A percentile compares a stretch with the other conserved stretches of the same genome.
Evolutionary conservation across 1,139 yeast species (phyloP).

Genomic region (Eremothecium coryli): DNA sequence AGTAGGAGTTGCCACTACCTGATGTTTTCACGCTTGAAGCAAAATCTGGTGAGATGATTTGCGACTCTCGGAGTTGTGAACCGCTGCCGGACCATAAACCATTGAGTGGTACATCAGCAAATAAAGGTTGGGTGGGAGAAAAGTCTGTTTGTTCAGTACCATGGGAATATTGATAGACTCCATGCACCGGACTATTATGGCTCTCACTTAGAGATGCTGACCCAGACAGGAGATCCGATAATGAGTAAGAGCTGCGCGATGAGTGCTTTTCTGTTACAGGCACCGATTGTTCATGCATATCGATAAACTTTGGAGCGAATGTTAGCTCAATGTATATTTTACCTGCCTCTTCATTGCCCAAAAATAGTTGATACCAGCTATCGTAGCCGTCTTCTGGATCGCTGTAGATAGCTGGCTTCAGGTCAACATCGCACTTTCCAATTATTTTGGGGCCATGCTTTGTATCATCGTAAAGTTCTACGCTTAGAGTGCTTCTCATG

Average conservation of each 20-base stretch:
- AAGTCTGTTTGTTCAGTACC: background rate
- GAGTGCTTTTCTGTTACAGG: slow-evolving; percentile 8
- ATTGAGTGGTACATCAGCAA: no score
- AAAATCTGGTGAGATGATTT: slow-evolving; percentile 16
- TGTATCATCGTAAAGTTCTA: slow-evolving; percentile 80
- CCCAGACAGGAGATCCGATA: background rate
- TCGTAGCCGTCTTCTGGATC: slow-evolving; percentile 72
- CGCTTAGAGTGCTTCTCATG: slow-evolving; percentile 50
- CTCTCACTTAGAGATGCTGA: background rate
- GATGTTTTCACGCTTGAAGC: slow-evolving; percentile 21
- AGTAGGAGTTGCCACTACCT: slow-evolving; percentile 17
- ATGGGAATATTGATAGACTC: background rate
- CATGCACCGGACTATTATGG: background rate
- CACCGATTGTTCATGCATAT: slow-evolving; percentile 2
- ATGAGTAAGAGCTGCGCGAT: background rate
- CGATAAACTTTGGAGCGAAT: slow-evolving; percentile 31
- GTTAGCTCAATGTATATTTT: slow-evolving; percentile 86
- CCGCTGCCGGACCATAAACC: background rate
- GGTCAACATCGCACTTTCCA: slow-evolving; percentile 73
- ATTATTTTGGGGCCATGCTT: slow-evolving; percentile 80
- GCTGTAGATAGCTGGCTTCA: slow-evolving; percentile 59
- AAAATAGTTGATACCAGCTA: slow-evolving; percentile 67
- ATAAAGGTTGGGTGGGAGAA: background rate
- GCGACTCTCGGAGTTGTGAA: background rate
- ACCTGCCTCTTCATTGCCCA: slow-evolving; percentile 76